Evolutionary conservation across 306 rosid species (phyloP).

Genomic region (Herpetospermum pedunculosum): DNA sequence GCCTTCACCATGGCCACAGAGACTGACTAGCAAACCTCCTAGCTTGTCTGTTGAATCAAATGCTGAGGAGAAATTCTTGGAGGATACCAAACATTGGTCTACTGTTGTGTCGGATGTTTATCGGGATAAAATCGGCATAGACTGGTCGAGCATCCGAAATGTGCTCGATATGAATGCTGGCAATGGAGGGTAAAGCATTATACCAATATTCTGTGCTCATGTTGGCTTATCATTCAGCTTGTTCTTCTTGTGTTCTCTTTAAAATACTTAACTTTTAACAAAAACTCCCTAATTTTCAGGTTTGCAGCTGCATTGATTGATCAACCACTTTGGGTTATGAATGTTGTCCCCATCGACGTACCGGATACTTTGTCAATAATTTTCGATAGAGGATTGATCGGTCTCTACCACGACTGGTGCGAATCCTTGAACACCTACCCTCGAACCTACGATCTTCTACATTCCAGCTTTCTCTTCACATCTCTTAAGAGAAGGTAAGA

Average conservation of each 20-base stretch:
- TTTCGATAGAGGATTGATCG: conserved; percentile 73
- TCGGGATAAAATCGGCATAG: conserved; percentile 30
- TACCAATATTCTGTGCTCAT: no score
- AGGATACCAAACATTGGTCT: conserved; percentile 65
- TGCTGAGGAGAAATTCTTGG: conserved; percentile 29
- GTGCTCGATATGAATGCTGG: conserved; percentile 97
- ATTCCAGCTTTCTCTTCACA: conserved; percentile 62
- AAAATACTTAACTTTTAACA: background rate
- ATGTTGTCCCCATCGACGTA: conserved; percentile 61
- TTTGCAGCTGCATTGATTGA: conserved; percentile 79
- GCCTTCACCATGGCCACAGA: conserved; percentile 83
- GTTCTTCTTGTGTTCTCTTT: background rate
- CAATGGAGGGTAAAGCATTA: conserved; percentile 73
- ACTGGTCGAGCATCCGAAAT: conserved; percentile 74
- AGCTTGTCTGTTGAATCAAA: conserved; percentile 40
- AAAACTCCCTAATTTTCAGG: conserved; percentile 26
- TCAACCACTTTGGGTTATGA: conserved; percentile 84
- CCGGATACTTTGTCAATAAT: conserved; percentile 60
- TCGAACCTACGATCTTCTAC: conserved; percentile 77
- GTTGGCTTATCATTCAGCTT: background rate
- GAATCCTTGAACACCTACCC: conserved; percentile 85
- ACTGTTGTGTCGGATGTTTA: conserved; percentile 51
- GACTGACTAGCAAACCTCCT: conserved; percentile 64
- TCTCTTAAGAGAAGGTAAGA: conserved; percentile 47
- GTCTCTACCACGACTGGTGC: conserved; percentile 96